Evolutionary conservation across 768 basidiomycete species (phyloP).

Genomic region (Nidularia pulvinata): DNA sequence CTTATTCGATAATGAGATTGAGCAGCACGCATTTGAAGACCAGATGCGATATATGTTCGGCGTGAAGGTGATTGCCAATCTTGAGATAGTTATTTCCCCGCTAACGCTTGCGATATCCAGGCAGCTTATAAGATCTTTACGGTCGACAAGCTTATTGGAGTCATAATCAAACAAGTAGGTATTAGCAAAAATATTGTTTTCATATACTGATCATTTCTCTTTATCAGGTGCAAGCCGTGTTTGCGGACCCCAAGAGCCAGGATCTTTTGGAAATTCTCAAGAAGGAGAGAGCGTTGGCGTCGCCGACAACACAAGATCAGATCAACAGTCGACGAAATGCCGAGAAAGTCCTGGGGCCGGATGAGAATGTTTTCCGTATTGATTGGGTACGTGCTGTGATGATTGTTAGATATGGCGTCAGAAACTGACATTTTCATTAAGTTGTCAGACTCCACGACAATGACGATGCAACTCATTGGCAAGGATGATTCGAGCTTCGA

Average conservation of each 20-base stretch:
- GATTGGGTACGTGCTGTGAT: constrained; percentile 61
- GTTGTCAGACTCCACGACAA: constrained; percentile 64
- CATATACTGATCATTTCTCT: no score
- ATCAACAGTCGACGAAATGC: constrained; percentile 65
- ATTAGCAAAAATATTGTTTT: no score
- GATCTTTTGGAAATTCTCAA: constrained; percentile 73
- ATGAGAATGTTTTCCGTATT: constrained; percentile 78
- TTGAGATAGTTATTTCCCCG: neutral
- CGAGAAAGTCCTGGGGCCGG: constrained; percentile 71
- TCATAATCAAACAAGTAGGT: constrained; percentile 86
- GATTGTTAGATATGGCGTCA: neutral
- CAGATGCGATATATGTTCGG: constrained; percentile 88
- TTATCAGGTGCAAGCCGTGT: constrained; percentile 58
- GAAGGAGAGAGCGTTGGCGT: constrained; percentile 57
- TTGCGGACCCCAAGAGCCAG: constrained; percentile 70
- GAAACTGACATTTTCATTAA: constrained; percentile 16
- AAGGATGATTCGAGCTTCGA: constrained; percentile 79
- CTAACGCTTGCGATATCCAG: constrained; percentile 24
- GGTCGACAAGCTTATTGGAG: constrained; percentile 87
- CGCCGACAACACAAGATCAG: constrained; percentile 70
- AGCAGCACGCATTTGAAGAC: constrained; percentile 87
- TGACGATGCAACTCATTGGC: constrained; percentile 76
- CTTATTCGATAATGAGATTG: constrained; percentile 91
- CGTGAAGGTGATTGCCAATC: constrained; percentile 48
- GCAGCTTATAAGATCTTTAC: constrained; percentile 91